Evolutionary conservation across 2,329 filamentous ascomycete species (phyloP).

Genomic region (Hypoxylon sp.): DNA sequence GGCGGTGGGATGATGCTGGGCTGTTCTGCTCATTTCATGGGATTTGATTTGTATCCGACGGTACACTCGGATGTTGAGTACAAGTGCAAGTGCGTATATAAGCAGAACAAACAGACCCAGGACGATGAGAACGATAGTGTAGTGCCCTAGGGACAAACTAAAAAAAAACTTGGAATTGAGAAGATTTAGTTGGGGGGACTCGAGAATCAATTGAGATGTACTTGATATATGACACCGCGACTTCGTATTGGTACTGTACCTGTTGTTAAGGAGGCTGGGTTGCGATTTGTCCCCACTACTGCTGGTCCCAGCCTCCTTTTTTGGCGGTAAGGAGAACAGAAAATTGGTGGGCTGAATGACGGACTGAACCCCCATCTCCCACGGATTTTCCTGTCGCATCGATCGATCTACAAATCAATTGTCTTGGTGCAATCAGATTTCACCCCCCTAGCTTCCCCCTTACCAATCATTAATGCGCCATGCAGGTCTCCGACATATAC

Average conservation of each 20-base stretch:
- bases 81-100: constrained; percentile 13
- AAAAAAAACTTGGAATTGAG: constrained; percentile 21
- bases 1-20: constrained; percentile 18
- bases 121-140: background rate
- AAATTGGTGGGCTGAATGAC: constrained; percentile 41
- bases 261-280: constrained; percentile 36
- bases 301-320: constrained; percentile 42
- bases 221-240: constrained; percentile 38
- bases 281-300: constrained; percentile 32
- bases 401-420: constrained; percentile 40
- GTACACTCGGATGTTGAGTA: constrained; percentile 18
- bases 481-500: constrained; percentile 40
- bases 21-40: constrained; percentile 27
- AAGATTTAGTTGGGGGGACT: constrained; percentile 2
- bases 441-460: background rate
- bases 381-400: constrained; percentile 14
- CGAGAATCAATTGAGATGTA: constrained; percentile 34
- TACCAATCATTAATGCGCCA: constrained; percentile 14
- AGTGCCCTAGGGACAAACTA: constrained; percentile 22
- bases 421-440: constrained; percentile 29
- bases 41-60: constrained; percentile 8
- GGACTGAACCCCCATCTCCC: background rate
- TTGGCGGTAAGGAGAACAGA: constrained; percentile 9
- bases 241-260: constrained; percentile 30
- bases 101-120: background rate